These are phyloP conservation scores for Pleurotus eryngii DNA, from an alignment of 768 basidiomycete genomes.

Conservation along the genomic window DNA sequence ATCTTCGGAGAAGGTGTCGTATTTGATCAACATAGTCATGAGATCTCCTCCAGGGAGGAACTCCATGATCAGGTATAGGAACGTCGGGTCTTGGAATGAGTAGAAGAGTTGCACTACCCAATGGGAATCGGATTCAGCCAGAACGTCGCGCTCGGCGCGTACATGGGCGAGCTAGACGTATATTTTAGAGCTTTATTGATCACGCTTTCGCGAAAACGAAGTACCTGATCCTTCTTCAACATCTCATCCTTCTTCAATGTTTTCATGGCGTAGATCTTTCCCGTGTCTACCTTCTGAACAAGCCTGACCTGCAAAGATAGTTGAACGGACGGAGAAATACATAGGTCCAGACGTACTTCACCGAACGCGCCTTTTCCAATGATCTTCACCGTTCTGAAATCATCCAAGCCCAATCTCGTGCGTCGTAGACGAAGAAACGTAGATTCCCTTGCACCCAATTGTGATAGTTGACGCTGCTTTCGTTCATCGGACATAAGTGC, in stretches of 20 bases:
- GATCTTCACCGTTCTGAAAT: constrained; percentile 97
- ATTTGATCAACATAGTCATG: constrained; percentile 99
- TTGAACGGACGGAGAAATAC: background rate
- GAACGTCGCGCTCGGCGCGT: constrained; percentile 93
- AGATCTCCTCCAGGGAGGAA: constrained; percentile 97
- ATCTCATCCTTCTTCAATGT: constrained; percentile 96
- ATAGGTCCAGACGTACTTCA: constrained; percentile 54
- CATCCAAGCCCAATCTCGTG: constrained; percentile 85
- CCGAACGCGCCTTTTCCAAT: constrained; percentile 99
- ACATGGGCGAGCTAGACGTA: constrained; percentile 85
- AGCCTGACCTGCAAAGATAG: constrained; percentile 66
- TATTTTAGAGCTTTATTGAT: background rate
- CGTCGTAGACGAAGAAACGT: constrained; percentile 84
- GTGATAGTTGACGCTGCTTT: constrained; percentile 78
- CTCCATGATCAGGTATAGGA: constrained; percentile 98
- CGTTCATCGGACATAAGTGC: constrained; percentile 74
- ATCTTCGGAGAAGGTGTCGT: constrained; percentile 98
- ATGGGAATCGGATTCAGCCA: constrained; percentile 90
- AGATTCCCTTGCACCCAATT: constrained; percentile 84
- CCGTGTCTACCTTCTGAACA: constrained; percentile 95
- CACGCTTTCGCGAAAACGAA: background rate
- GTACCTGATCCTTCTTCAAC: constrained; percentile 98
- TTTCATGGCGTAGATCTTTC: constrained; percentile 99
- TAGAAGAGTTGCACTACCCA: constrained; percentile 98
- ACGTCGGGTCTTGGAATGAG: constrained; percentile 94